These are phyloP conservation scores for Kwoniella mangroviensis DNA, from an alignment of 768 basidiomycete species.

Conservation along the genomic window DNA sequence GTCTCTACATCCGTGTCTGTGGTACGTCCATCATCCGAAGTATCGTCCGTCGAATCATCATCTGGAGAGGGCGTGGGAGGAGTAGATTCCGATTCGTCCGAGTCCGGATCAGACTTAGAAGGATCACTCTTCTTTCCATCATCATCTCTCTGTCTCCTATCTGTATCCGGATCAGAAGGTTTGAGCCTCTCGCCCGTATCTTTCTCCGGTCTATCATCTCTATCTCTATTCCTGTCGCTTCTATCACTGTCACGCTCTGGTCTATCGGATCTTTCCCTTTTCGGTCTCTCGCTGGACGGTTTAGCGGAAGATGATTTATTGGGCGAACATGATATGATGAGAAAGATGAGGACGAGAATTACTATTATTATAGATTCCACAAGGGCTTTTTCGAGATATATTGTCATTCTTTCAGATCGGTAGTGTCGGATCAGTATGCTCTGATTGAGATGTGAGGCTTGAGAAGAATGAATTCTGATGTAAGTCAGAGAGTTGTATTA, in stretches of 20 bases:
- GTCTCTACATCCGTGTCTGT: no score
- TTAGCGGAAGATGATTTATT: background rate
- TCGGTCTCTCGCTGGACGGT: background rate
- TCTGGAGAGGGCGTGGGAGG: background rate
- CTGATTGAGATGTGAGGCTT: background rate
- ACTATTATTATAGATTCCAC: conserved; percentile 23
- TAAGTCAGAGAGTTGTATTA: background rate
- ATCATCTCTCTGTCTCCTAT: background rate
- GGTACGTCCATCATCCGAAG: background rate
- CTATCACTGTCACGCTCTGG: background rate
- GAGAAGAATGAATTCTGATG: background rate
- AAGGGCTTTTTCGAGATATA: conserved; percentile 21
- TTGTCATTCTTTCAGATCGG: conserved; percentile 5
- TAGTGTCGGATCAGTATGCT: background rate
- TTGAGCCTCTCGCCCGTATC: background rate
- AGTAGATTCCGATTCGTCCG: background rate
- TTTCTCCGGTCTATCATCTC: background rate
- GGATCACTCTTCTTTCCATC: background rate
- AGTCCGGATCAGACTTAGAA: background rate
- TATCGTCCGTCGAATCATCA: background rate
- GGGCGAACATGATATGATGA: conserved; percentile 14
- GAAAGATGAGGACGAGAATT: conserved; percentile 14
- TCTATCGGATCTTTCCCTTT: background rate
- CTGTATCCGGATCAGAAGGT: background rate
- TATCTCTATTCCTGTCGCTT: conserved; percentile 2